Evolutionary conservation across 495 filamentous ascomycete species (phyloP).

Genomic region (Xylaria telfairii): DNA sequence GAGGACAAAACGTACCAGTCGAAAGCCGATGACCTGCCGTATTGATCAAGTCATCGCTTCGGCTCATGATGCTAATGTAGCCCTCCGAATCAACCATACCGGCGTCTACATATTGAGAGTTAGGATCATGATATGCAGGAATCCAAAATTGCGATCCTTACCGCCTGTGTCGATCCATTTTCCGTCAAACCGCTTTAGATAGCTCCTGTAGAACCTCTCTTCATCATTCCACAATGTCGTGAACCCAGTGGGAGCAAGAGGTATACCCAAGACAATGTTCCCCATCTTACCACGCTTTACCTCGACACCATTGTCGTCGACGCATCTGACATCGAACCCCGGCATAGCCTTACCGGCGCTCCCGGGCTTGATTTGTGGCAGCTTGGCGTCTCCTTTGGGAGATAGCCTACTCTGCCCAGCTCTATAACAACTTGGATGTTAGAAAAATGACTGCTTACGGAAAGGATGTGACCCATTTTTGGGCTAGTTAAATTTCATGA

Average conservation of each 20-base stretch:
- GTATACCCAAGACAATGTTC: constrained; percentile 85
- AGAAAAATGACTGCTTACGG: not conserved
- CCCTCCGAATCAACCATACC: constrained; percentile 83
- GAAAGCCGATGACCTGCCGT: constrained; percentile 92
- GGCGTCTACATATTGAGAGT: constrained; percentile 60
- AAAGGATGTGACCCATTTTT: not conserved
- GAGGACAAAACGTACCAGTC: constrained; percentile 64
- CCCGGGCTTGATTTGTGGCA: constrained; percentile 71
- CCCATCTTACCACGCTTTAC: constrained; percentile 76
- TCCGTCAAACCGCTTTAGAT: constrained; percentile 78
- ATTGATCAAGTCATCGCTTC: constrained; percentile 93
- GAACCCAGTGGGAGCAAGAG: constrained; percentile 85
- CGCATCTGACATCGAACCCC: constrained; percentile 83
- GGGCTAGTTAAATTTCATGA: not conserved
- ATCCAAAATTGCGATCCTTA: constrained; percentile 21
- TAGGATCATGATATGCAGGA: constrained; percentile 17
- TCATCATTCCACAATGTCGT: constrained; percentile 84
- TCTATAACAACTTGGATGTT: not conserved
- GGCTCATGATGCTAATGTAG: constrained; percentile 85
- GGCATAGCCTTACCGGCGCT: constrained; percentile 90
- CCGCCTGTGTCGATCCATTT: constrained; percentile 84
- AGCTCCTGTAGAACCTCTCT: constrained; percentile 80
- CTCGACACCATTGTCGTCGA: constrained; percentile 78
- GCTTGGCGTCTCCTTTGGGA: constrained; percentile 32
- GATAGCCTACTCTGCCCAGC: constrained; percentile 51